Percentiles rank a stretch among this genome's conserved stretches.
phyloP scores from a whole-genome alignment of 805 yeast genomes.

The Nadsonia fulvescens region DNA sequence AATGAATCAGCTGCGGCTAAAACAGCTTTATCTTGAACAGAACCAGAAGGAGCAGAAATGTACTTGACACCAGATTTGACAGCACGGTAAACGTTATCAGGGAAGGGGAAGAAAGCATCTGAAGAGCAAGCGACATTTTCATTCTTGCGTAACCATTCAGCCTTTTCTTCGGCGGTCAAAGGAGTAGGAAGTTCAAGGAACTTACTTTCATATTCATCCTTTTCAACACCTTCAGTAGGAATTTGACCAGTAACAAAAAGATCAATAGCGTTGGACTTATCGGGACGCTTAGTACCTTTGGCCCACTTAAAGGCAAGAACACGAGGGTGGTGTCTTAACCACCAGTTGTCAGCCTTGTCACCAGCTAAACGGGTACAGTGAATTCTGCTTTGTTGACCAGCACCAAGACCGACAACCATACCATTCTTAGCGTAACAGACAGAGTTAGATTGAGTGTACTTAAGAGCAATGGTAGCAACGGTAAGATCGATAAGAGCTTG shows the following conservation, averaged over 20 bases:
- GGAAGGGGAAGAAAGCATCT: slow-evolving; percentile 99
- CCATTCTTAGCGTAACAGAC: slow-evolving; percentile 98
- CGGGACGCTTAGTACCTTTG: slow-evolving; percentile 95
- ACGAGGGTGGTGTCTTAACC: slow-evolving; percentile 97
- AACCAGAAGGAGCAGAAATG: slow-evolving; percentile 94
- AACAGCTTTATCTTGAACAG: slow-evolving; percentile 94
- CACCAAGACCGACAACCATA: slow-evolving; percentile 98
- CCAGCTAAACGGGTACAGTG: slow-evolving; percentile 99
- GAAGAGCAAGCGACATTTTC: slow-evolving; percentile 81
- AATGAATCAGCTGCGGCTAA: slow-evolving; percentile 88
- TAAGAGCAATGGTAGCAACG: slow-evolving; percentile 92
- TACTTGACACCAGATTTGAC: slow-evolving; percentile 90
- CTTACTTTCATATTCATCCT: slow-evolving; percentile 77
- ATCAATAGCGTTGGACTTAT: slow-evolving; percentile 95
- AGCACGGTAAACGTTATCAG: slow-evolving; percentile 96
- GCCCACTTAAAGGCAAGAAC: slow-evolving; percentile 93
- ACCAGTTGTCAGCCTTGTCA: slow-evolving; percentile 99
- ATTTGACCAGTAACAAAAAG: slow-evolving; percentile 80
- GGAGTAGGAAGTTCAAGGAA: slow-evolving; percentile 74
- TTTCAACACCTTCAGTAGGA: slow-evolving; percentile 84
- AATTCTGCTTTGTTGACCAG: slow-evolving; percentile 98
- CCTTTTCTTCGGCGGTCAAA: slow-evolving; percentile 63
- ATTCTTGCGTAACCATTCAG: slow-evolving; percentile 69
- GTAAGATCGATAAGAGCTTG: slow-evolving; percentile 88
- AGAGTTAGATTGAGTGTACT: slow-evolving; percentile 96